phyloP scores from a whole-genome alignment of 73 alveolate genomes.

The Halteria grandinella region DNA sequence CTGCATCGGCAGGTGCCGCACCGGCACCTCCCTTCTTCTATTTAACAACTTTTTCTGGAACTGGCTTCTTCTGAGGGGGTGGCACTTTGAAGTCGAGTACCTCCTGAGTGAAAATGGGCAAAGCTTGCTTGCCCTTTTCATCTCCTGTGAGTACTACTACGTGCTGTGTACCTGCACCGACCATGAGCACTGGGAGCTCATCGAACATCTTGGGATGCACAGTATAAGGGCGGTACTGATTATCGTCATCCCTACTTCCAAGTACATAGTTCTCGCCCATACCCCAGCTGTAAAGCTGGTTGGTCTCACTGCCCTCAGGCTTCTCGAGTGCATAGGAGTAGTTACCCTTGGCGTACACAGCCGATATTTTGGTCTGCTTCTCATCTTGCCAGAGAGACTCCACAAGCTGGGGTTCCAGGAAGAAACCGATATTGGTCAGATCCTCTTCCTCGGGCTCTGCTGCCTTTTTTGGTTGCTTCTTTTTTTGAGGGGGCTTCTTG shows the following conservation, averaged over 20 bases:
- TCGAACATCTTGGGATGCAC: constrained; percentile 77
- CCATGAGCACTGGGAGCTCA: constrained; percentile 59
- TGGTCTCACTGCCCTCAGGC: constrained; percentile 11
- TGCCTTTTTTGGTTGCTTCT: constrained; percentile 35
- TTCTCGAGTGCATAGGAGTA: constrained; percentile 33
- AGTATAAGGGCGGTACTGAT: constrained; percentile 68
- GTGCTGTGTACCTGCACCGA: constrained; percentile 77
- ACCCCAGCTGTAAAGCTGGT: constrained; percentile 87
- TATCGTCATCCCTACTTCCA: constrained; percentile 81
- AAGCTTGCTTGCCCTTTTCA: constrained; percentile 34
- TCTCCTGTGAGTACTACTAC: constrained; percentile 67
- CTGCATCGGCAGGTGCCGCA: no score
- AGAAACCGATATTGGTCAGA: constrained; percentile 31
- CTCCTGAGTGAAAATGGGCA: constrained; percentile 27
- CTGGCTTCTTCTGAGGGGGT: not conserved
- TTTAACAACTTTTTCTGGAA: not conserved
- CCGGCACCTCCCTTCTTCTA: constrained; percentile 26
- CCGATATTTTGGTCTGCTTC: constrained; percentile 6
- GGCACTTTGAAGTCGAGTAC: constrained; percentile 6
- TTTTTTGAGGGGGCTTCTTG: constrained; percentile 19
- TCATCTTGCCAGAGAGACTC: constrained; percentile 29
- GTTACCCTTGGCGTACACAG: constrained; percentile 28
- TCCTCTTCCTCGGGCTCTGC: constrained; percentile 43
- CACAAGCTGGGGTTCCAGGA: constrained; percentile 37
- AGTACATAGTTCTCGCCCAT: constrained; percentile 73